These are phyloP conservation scores for Falciphora oryzae DNA, from an alignment of 2,329 filamentous ascomycete genomes.

Conservation along the genomic window DNA sequence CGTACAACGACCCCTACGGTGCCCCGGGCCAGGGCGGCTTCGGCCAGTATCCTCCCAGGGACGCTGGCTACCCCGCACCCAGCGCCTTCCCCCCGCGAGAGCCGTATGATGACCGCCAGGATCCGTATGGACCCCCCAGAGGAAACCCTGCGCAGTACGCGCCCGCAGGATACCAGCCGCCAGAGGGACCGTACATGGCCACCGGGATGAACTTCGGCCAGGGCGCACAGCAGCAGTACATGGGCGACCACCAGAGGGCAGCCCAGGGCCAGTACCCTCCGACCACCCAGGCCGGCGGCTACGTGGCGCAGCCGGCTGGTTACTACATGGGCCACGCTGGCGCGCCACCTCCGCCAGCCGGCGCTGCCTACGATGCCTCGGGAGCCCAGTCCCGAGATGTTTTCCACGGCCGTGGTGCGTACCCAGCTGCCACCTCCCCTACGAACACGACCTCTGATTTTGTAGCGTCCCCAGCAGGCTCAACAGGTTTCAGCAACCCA, in stretches of 20 bases:
- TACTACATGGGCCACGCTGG: background rate
- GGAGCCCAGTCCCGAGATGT: constrained; percentile 8
- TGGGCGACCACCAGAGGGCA: constrained; percentile 13
- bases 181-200: constrained; percentile 10
- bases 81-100: constrained; percentile 4
- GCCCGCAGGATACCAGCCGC: constrained; percentile 11
- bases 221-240: constrained; percentile 3
- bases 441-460: constrained; percentile 33
- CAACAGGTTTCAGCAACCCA: constrained; percentile 30
- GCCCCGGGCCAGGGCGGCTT: constrained; percentile 7
- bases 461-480: constrained; percentile 48
- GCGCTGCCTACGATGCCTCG: background rate
- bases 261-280: constrained; percentile 10
- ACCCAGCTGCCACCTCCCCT: constrained; percentile 28
- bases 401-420: constrained; percentile 57
- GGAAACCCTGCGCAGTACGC: constrained; percentile 9
- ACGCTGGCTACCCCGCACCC: constrained; percentile 8
- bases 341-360: constrained; percentile 1
- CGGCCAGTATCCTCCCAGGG: constrained; percentile 7
- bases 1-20: constrained; percentile 36
- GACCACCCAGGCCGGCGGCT: constrained; percentile 2
- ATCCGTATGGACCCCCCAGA: constrained; percentile 12
- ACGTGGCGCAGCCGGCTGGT: background rate
- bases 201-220: constrained; percentile 6
- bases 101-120: constrained; percentile 6